These are phyloP conservation scores for Capsicum baccatum DNA, from an alignment of 257 asterid genomes.

Conservation along the genomic window DNA sequence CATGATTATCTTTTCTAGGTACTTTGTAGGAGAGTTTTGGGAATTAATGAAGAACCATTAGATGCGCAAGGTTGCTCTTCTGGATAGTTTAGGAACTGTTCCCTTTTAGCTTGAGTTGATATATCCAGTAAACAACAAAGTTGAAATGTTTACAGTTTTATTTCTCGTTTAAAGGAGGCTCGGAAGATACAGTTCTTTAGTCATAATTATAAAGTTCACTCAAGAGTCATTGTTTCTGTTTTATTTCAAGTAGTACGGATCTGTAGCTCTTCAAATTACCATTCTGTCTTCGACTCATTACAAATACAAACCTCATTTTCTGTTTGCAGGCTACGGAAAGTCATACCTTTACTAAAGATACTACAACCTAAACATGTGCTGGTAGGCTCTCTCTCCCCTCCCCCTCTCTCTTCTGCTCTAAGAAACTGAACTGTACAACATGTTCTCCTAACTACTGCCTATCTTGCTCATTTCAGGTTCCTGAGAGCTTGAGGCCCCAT, in stretches of 20 bases:
- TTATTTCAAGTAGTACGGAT: not conserved
- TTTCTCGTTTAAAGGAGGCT: conserved; percentile 2
- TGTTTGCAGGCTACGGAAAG: conserved; percentile 53
- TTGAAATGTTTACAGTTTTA: not conserved
- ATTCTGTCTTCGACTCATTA: not conserved
- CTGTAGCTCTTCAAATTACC: not conserved
- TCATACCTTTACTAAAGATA: conserved; percentile 55
- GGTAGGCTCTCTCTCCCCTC: conserved; percentile 47
- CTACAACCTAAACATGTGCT: conserved; percentile 73
- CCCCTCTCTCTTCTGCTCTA: not conserved
- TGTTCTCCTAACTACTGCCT: not conserved
- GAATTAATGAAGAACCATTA: conserved; percentile 9
- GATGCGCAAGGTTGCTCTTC: not conserved
- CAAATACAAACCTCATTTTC: conserved; percentile 13
- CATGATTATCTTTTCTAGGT: not conserved
- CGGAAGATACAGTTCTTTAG: not conserved
- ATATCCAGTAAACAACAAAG: not conserved
- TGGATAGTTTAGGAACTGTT: not conserved
- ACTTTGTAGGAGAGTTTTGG: not conserved
- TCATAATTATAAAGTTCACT: conserved; percentile 7
- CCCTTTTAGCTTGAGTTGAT: not conserved
- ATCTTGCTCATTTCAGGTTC: conserved; percentile 53
- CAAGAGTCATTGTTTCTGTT: not conserved
- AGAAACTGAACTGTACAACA: conserved; percentile 3
- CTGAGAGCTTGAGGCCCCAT: conserved; percentile 55